Evolutionary conservation across 202 grass and related monocot species (phyloP), one percentile per base, ranked within the genome.

Genomic region (Musa balbisiana): DNA sequence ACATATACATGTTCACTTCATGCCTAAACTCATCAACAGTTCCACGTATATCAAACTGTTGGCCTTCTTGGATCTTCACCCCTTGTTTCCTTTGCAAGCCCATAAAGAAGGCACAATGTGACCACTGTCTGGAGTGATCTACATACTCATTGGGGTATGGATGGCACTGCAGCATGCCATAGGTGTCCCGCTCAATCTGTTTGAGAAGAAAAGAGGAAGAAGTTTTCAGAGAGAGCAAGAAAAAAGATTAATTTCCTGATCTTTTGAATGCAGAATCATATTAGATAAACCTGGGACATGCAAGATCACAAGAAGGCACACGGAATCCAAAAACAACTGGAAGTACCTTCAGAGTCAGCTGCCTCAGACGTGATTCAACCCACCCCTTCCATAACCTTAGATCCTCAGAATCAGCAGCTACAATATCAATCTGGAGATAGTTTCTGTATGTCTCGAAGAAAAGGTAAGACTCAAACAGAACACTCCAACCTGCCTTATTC

Each of bases 91-190:
- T 79, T 72, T 86, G 84, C 78, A 99, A 86, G 17, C 91, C 95
- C 95, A 99, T 99, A 75, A 95, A 99, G 72, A 94, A 94, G 64
- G 95, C 95, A 83, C 95, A 92, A 80, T 99, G 95, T 51, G 91
- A 76, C 77, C 89, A 84, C 14, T 85, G 87, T 63, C 85, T 92
- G 26, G 85, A 81, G 72, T 77, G 77, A 79, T 99, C 95, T 33
- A 83, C 82, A 56, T 90, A 99, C 60, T 99, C 95, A 24, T 87
- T 80, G 3, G 95, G 95, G 81, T 92, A 99, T 13, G 95, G 91
- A 82, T 99, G 95, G 78, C 95, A 99, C 71, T 92, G 95, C 53
- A 99, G 79, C 87, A 88, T 94, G 55, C 87, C 89, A 72, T 73
- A 90, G 9, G 95, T 99, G 77, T 99, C 95, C 67, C 95, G 80